Evolutionary conservation across 2,329 filamentous ascomycete genomes (phyloP).

Genomic region (Curvularia sp.): DNA sequence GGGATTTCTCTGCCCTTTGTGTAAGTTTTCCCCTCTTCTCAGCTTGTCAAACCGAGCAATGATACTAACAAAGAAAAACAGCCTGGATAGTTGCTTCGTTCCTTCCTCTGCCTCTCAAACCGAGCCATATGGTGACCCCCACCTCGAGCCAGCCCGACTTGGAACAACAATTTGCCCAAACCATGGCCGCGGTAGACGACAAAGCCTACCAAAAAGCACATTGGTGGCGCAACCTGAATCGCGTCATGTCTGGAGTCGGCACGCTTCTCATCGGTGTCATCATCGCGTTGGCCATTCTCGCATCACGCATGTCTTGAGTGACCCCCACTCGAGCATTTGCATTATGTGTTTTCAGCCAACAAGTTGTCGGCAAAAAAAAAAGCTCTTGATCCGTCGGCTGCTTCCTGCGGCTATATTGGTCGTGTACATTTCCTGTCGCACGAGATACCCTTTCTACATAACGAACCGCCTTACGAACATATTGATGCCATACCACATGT

Average conservation of each 20-base stretch:
- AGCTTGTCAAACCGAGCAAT: slow-evolving; percentile 15
- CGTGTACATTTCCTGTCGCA: slow-evolving; percentile 14
- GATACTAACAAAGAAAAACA: slow-evolving; percentile 42
- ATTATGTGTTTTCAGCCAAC: slow-evolving; percentile 6
- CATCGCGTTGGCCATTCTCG: slow-evolving; percentile 48
- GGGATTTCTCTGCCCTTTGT: slow-evolving; percentile 78
- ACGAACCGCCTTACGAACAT: slow-evolving; percentile 35
- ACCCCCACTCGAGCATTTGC: slow-evolving; percentile 13
- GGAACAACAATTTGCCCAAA: slow-evolving; percentile 55
- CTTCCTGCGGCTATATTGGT: slow-evolving; percentile 3
- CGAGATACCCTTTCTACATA: slow-evolving; percentile 23
- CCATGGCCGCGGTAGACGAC: slow-evolving; percentile 55
- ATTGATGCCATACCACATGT: slow-evolving; percentile 38
- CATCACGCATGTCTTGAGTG: slow-evolving; percentile 42
- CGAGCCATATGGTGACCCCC: slow-evolving; percentile 50
- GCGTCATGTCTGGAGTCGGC: slow-evolving; percentile 66
- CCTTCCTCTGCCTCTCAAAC: slow-evolving; percentile 70
- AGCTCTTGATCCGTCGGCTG: slow-evolving; percentile 4
- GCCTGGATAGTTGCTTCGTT: slow-evolving; percentile 83
- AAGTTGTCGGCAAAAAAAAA: slow-evolving; percentile 5
- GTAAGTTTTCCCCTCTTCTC: slow-evolving; percentile 23
- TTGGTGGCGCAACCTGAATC: slow-evolving; percentile 70
- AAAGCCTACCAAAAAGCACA: slow-evolving; percentile 64
- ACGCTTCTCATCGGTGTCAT: slow-evolving; percentile 62
- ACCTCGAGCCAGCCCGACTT: slow-evolving; percentile 47